Percentiles rank a stretch among this genome's conserved stretches.
These are phyloP conservation scores for Globisporangium iwayamae DNA, from an alignment of 352 stramenopile species.

Conservation along the genomic window DNA sequence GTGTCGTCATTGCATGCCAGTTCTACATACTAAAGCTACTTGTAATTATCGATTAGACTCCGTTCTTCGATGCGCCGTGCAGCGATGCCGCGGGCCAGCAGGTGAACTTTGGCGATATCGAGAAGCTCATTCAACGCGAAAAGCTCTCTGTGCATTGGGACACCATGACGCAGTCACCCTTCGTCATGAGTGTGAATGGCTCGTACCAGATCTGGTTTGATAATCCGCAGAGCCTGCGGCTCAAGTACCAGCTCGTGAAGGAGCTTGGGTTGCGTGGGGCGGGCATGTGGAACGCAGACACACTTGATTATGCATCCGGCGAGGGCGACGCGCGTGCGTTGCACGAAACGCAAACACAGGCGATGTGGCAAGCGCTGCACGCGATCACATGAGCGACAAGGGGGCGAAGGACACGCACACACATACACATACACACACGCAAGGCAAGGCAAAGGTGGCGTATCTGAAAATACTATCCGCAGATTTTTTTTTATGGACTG, in stretches of 20 bases:
- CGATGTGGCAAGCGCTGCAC: slow-evolving; percentile 54
- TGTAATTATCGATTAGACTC: slow-evolving; percentile 24
- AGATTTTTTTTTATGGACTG: slow-evolving; percentile 1
- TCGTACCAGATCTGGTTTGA: slow-evolving; percentile 72
- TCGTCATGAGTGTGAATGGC: slow-evolving; percentile 9
- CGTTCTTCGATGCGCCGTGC: slow-evolving; percentile 74
- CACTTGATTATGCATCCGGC: slow-evolving; percentile 50
- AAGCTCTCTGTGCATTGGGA: slow-evolving; percentile 45
- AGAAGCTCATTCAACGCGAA: slow-evolving; percentile 28
- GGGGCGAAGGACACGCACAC: slow-evolving; percentile 4
- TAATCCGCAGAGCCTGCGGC: slow-evolving; percentile 46
- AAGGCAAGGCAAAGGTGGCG: slow-evolving; percentile 11
- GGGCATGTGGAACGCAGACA: slow-evolving; percentile 83
- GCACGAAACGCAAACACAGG: slow-evolving; percentile 34
- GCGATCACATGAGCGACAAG: slow-evolving; percentile 23
- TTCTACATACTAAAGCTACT: neutral
- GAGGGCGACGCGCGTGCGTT: neutral
- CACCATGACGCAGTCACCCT: slow-evolving; percentile 41
- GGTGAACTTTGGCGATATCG: slow-evolving; percentile 55
- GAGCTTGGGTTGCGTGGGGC: slow-evolving; percentile 50
- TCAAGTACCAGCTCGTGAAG: slow-evolving; percentile 56
- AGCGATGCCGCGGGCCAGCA: slow-evolving; percentile 70
- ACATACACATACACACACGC: slow-evolving; percentile 3
- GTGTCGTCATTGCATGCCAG: neutral
- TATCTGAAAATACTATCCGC: neutral